These are phyloP conservation scores for Penicillium daleae DNA, from an alignment of 495 filamentous ascomycete genomes.

Conservation along the genomic window DNA sequence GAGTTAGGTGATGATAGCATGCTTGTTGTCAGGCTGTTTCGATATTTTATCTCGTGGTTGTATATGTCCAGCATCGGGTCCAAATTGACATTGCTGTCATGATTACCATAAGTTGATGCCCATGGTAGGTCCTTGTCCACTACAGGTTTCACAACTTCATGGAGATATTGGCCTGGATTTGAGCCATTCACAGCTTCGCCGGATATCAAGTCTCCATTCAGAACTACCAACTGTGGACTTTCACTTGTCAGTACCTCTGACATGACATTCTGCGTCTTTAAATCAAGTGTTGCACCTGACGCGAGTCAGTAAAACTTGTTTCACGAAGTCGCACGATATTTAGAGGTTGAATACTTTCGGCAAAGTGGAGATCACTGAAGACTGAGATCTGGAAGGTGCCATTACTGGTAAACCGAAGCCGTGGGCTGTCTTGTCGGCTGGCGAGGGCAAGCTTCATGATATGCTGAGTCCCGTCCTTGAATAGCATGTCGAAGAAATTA, in stretches of 20 bases:
- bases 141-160: conserved; percentile 63
- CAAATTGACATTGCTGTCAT: conserved; percentile 67
- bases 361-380: conserved; percentile 64
- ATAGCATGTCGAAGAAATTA: neutral
- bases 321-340: neutral
- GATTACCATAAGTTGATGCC: conserved; percentile 77
- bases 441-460: neutral
- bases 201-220: conserved; percentile 77
- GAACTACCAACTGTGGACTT: conserved; percentile 60
- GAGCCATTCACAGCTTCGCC: conserved; percentile 64
- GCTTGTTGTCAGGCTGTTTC: conserved; percentile 56
- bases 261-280: conserved; percentile 61
- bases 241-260: conserved; percentile 63
- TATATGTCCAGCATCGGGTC: conserved; percentile 55
- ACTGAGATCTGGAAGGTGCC: conserved; percentile 56
- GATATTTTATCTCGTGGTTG: conserved; percentile 54
- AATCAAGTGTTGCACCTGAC: conserved; percentile 43
- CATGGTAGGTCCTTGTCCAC: conserved; percentile 56
- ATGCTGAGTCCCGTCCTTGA: conserved; percentile 1
- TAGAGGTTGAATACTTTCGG: conserved; percentile 6
- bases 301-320: neutral
- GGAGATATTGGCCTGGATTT: conserved; percentile 63
- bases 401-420: conserved; percentile 30
- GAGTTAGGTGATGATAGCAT: conserved; percentile 45
- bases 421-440: neutral